Conservation (phyloP, 1,139 yeast genomes). For the Zhuliangozyma blackwelliae region DNA sequence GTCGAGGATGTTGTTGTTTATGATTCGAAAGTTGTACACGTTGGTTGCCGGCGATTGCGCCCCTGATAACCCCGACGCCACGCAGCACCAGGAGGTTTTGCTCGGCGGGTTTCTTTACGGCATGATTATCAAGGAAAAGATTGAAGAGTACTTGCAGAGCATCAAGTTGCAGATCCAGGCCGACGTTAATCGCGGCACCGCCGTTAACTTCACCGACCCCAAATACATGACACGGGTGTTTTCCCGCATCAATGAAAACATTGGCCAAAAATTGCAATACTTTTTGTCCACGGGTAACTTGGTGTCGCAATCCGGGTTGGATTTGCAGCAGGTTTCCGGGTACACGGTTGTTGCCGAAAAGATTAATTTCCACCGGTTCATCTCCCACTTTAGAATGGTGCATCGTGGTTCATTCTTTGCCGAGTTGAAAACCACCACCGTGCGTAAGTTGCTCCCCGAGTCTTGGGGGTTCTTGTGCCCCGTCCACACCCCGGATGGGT, state of each 20-base stretch:
- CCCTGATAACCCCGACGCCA: constrained; percentile 98
- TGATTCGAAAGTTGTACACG: constrained; percentile 92
- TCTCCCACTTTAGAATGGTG: constrained; percentile 97
- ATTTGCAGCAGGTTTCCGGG: constrained; percentile 97
- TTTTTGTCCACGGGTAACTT: constrained; percentile 95
- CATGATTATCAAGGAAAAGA: constrained; percentile 93
- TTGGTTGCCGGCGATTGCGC: constrained; percentile 96
- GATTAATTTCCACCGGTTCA: constrained; percentile 93
- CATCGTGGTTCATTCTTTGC: constrained; percentile 99
- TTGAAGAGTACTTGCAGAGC: constrained; percentile 82
- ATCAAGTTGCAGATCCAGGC: constrained; percentile 71
- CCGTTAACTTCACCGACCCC: constrained; percentile 79
- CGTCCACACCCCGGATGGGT: constrained; percentile 99
- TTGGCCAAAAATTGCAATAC: constrained; percentile 91
- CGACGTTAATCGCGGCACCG: constrained; percentile 76
- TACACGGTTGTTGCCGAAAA: constrained; percentile 98
- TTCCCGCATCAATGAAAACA: constrained; percentile 79
- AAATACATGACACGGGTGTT: constrained; percentile 81
- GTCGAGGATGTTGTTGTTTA: constrained; percentile 80
- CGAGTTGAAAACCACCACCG: constrained; percentile 94
- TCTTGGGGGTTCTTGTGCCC: constrained; percentile 99
- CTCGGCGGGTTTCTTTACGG: constrained; percentile 96
- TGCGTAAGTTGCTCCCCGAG: constrained; percentile 92
- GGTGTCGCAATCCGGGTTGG: constrained; percentile 95
- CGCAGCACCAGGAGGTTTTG: constrained; percentile 96